Percentiles rank a stretch among this genome's conserved stretches.
Evolutionary conservation across 768 basidiomycete species (phyloP).

Genomic region (Mrakia hoshinonis): DNA sequence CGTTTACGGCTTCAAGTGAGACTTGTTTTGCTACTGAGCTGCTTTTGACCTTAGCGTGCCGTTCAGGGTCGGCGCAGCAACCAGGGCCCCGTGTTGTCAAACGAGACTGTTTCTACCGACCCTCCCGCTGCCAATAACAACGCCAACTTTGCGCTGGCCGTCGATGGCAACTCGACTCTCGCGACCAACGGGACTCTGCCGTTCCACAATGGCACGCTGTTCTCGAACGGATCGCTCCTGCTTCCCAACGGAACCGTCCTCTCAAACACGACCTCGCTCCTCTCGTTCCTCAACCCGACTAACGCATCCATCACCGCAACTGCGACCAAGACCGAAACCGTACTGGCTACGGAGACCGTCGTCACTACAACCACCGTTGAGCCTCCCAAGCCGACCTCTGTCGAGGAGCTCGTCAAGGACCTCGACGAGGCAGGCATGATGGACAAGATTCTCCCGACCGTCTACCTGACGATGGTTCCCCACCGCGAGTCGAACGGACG

Average conservation of each 20-base stretch:
- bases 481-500: neutral
- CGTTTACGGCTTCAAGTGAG: no score
- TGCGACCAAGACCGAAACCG: neutral
- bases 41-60: no score
- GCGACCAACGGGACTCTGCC: neutral
- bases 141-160: neutral
- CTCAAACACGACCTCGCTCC: neutral
- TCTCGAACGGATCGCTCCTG: neutral
- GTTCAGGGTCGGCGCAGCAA: no score
- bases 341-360: neutral
- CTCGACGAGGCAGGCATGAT: conserved; percentile 7
- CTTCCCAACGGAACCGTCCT: neutral
- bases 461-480: conserved; percentile 7
- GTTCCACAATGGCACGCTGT: neutral
- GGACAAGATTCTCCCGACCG: conserved; percentile 1
- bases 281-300: neutral
- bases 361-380: neutral
- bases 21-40: no score
- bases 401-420: neutral
- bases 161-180: neutral
- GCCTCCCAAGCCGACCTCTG: conserved; percentile 7
- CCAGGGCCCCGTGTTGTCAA: neutral
- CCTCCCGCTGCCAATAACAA: neutral
- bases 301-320: neutral
- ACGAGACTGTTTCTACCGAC: neutral